Percentiles rank a stretch among this genome's conserved stretches.
These are phyloP conservation scores for Cutaneotrichosporon sp. DNA, from an alignment of 1,284 basidiomycete species.

Conservation along the genomic window DNA sequence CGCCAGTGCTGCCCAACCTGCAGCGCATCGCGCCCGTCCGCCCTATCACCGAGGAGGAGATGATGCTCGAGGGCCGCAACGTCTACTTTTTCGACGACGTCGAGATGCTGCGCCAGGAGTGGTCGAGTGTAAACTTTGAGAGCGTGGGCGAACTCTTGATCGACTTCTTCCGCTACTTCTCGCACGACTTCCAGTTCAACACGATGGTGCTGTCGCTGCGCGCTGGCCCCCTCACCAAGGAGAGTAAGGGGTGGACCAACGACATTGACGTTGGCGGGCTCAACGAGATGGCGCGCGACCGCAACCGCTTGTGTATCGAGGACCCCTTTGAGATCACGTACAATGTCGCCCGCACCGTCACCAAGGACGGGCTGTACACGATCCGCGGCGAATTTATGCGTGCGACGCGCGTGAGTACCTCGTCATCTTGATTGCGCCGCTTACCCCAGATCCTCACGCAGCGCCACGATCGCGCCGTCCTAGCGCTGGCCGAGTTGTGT, in stretches of 20 bases:
- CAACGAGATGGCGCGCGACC: slow-evolving; percentile 73
- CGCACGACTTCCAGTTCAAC: slow-evolving; percentile 90
- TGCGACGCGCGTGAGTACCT: slow-evolving; percentile 64
- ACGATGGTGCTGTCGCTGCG: slow-evolving; percentile 89
- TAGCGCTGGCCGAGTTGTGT: slow-evolving; percentile 79
- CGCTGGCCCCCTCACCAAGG: slow-evolving; percentile 85
- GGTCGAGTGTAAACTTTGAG: slow-evolving; percentile 89
- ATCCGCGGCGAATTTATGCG: slow-evolving; percentile 99
- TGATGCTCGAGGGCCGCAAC: slow-evolving; percentile 80
- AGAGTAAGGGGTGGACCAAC: slow-evolving; percentile 88
- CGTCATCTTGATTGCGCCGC: not conserved
- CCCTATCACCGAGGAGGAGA: slow-evolving; percentile 82
- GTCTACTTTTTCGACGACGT: slow-evolving; percentile 99
- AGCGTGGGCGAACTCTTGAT: slow-evolving; percentile 95
- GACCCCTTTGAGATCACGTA: slow-evolving; percentile 95
- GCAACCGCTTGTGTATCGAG: slow-evolving; percentile 93
- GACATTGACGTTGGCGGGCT: slow-evolving; percentile 62
- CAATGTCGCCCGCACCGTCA: slow-evolving; percentile 95
- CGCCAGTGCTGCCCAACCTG: slow-evolving; percentile 86
- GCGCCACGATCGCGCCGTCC: slow-evolving; percentile 76
- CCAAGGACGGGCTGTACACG: slow-evolving; percentile 92
- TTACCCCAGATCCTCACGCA: slow-evolving; percentile 62
- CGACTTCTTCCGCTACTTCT: slow-evolving; percentile 97
- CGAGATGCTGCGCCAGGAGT: slow-evolving; percentile 79
- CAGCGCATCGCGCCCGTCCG: slow-evolving; percentile 84